Conservation (phyloP, 257 asterid species). For the Petrea volubilis region DNA sequence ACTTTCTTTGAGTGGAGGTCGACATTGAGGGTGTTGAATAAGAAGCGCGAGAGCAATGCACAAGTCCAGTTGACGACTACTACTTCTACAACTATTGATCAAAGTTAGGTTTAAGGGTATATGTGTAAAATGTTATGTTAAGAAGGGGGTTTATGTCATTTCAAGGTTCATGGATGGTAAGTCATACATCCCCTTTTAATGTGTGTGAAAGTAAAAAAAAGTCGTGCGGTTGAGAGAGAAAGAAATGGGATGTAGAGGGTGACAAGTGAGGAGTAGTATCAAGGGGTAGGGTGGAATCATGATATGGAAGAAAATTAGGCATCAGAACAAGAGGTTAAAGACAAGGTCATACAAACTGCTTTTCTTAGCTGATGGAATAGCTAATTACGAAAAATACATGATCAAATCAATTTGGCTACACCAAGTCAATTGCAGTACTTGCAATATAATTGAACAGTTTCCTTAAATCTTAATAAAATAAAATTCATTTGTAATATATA, state of each 20-base stretch:
- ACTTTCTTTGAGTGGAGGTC: slow-evolving; percentile 56
- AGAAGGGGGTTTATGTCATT: not conserved
- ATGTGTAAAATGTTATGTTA: not conserved
- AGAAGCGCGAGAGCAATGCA: not conserved
- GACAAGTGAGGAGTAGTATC: not conserved
- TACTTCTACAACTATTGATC: not conserved
- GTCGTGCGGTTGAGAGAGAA: not conserved
- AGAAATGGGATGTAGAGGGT: not conserved
- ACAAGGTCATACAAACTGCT: not conserved
- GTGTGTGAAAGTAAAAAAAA: not conserved
- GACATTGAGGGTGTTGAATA: slow-evolving; percentile 43
- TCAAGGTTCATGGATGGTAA: not conserved
- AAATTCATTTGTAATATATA: too few species aligned
- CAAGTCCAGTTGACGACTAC: slow-evolving; percentile 14
- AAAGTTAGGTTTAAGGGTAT: not conserved
- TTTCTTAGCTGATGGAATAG: not conserved
- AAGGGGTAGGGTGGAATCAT: not conserved
- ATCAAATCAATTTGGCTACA: too few species aligned
- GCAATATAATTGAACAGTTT: too few species aligned
- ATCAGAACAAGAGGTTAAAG: not conserved
- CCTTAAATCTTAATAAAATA: too few species aligned
- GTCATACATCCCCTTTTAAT: too few species aligned
- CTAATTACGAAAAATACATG: too few species aligned
- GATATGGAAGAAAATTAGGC: not conserved
- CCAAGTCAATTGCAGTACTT: too few species aligned